phyloP scores from a whole-genome alignment of 106 monocot genomes.

The Agapanthus africanus region DNA sequence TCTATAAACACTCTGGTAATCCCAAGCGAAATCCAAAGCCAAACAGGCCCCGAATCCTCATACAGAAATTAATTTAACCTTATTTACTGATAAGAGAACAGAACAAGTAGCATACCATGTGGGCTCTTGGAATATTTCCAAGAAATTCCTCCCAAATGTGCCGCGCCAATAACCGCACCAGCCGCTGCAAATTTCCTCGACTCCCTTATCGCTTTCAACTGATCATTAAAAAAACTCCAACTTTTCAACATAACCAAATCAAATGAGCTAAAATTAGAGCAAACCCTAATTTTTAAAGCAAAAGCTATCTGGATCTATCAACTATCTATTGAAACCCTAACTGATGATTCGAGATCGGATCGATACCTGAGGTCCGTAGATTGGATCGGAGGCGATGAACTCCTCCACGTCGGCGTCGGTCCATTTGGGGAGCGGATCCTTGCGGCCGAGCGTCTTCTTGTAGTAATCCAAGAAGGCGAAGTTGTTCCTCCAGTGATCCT shows the following conservation, averaged over 20 bases:
- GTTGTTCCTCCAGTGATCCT: slow-evolving; percentile 74
- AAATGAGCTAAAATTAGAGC: background rate
- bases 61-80: background rate
- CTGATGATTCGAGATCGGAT: slow-evolving; percentile 6
- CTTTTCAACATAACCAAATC: background rate
- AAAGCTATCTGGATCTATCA: no score
- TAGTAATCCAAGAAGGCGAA: slow-evolving; percentile 81
- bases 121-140: slow-evolving; percentile 63
- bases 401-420: slow-evolving; percentile 88
- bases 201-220: slow-evolving; percentile 61
- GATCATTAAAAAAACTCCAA: background rate
- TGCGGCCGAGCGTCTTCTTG: slow-evolving; percentile 86
- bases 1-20: no score
- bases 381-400: slow-evolving; percentile 90
- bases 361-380: slow-evolving; percentile 90
- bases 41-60: no score
- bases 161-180: slow-evolving; percentile 56
- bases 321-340: background rate
- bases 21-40: no score
- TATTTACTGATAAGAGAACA: background rate
- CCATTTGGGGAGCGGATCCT: slow-evolving; percentile 77
- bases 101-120: slow-evolving; percentile 39
- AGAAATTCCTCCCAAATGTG: slow-evolving; percentile 50
- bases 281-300: background rate
- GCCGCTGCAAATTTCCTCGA: slow-evolving; percentile 46